Conservation (phyloP, 139 green algal species). For the Chlamydomonas sp. region DNA sequence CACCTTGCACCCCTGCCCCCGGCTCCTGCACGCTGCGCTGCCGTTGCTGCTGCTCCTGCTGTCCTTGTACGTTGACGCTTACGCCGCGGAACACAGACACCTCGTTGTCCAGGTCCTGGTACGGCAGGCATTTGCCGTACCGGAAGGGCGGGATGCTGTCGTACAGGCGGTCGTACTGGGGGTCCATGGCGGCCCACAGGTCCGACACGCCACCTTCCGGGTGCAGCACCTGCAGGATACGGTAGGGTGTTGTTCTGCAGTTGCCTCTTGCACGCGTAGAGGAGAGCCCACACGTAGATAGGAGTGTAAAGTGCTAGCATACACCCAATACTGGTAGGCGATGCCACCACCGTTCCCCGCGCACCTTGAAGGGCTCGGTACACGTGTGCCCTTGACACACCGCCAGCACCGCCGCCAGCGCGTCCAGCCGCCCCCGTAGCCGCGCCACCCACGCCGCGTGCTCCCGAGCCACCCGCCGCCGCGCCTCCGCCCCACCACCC, state of each 20-base stretch:
- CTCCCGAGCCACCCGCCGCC: background rate
- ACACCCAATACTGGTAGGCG: background rate
- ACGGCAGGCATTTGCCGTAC: conserved; percentile 13
- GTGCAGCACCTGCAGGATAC: conserved; percentile 22
- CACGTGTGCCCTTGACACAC: conserved; percentile 8
- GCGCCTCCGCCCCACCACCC: background rate
- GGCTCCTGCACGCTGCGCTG: background rate
- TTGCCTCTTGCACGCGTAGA: background rate
- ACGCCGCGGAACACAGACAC: background rate
- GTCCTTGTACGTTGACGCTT: background rate
- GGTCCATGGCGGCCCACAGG: conserved; percentile 30
- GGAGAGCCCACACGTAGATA: background rate
- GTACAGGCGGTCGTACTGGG: conserved; percentile 29
- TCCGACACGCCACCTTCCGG: conserved; percentile 10
- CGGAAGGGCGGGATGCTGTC: conserved; percentile 6
- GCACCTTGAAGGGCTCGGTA: conserved; percentile 19
- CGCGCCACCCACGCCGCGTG: background rate
- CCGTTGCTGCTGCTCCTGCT: background rate
- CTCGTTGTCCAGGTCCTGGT: conserved; percentile 33
- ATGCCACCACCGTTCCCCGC: background rate
- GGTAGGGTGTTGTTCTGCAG: background rate
- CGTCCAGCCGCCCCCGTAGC: conserved; percentile 12
- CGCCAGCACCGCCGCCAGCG: conserved; percentile 34
- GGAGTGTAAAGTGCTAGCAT: background rate
- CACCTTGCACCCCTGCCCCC: background rate